Base-by-base conservation (phyloP, 208 protist species). In the Vickermania ingenoplastis region DNA sequence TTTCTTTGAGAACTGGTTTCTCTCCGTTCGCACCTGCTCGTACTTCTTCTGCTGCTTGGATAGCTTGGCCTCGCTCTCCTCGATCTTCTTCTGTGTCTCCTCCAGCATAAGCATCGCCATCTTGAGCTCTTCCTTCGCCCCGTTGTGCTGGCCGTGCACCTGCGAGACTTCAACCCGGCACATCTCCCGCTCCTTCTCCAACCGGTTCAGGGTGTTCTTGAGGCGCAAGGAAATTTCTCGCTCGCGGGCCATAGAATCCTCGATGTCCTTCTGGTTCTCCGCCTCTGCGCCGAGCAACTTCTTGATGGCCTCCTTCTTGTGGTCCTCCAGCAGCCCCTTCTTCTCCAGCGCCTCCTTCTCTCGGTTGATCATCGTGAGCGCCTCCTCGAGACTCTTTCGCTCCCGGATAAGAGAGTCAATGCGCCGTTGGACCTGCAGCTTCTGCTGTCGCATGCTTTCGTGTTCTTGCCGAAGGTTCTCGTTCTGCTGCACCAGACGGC, bases 1-100 rank as follows among this genome's bases (percentile, higher is more conserved):
- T 41, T 97, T 95, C 75, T 99, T 98, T 17, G 93, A 96, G 69
- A 98, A 98, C 26, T 98, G 75, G 64, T 99, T 99, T 23, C 98
- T 69, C 68, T 99, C 97, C 1, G 89, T 71, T 4, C 97, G 79
- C 26, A 99, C 86, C 53, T 97, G 87, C 71, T 99, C 96, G 50
- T 98, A 92, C 25, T 72, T 54, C 52, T 76, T 77, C 67, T 97
- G 93, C 67, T 89, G 77, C 72, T 74, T 72, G 26, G 65, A 68
- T 23, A 92, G 65, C n/a, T 73, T 71, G 1, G 76, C 60, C 49
- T 90, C 83, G 53, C 98, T 96, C 72, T 97, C 91, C n/a, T 92
- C 91, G 25, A 97, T 93, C 57, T 87, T 75, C 70, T 97, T 98
- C 71, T 99, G 90, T 7, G 97, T 79, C 57, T 99, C 97, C 4